phyloP scores from a whole-genome alignment of 495 filamentous ascomycete genomes.

The Talaromyces trachyspermus region DNA sequence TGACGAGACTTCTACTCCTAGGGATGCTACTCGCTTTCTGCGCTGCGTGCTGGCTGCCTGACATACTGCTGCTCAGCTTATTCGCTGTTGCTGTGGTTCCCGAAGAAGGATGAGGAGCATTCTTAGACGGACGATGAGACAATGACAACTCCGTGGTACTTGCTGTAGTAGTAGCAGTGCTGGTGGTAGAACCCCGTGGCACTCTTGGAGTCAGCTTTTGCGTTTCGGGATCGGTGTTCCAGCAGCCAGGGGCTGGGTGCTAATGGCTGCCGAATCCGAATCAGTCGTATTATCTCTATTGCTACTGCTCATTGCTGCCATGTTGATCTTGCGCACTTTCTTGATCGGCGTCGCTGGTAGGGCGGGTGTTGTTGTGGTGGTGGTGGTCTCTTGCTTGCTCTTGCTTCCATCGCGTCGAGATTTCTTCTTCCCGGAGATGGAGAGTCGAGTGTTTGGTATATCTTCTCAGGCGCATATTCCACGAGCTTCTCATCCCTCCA shows the following conservation, averaged over 20 bases:
- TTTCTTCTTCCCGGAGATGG: background rate
- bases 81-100: background rate
- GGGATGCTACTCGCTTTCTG: conserved; percentile 10
- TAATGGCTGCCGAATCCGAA: background rate
- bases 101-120: background rate
- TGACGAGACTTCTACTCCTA: conserved; percentile 25
- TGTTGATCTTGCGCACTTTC: conserved; percentile 8
- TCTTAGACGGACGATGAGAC: conserved; percentile 18
- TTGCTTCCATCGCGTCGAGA: background rate
- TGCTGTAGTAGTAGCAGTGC: conserved; percentile 10
- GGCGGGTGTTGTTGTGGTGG: background rate
- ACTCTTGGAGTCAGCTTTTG: conserved; percentile 33
- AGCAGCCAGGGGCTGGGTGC: conserved; percentile 10
- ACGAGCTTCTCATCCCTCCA: conserved; percentile 40
- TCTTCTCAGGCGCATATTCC: conserved; percentile 26
- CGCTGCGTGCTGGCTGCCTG: conserved; percentile 10
- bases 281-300: background rate
- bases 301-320: conserved; percentile 14
- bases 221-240: conserved; percentile 26
- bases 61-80: background rate
- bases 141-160: background rate
- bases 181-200: no score
- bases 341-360: conserved; percentile 7
- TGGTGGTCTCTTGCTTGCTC: no score
- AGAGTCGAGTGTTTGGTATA: background rate